A percentile compares a stretch with the other conserved stretches of the same genome.
Evolutionary conservation across 345 rosid genomes (phyloP).

Genomic region (Boechera retrofracta): DNA sequence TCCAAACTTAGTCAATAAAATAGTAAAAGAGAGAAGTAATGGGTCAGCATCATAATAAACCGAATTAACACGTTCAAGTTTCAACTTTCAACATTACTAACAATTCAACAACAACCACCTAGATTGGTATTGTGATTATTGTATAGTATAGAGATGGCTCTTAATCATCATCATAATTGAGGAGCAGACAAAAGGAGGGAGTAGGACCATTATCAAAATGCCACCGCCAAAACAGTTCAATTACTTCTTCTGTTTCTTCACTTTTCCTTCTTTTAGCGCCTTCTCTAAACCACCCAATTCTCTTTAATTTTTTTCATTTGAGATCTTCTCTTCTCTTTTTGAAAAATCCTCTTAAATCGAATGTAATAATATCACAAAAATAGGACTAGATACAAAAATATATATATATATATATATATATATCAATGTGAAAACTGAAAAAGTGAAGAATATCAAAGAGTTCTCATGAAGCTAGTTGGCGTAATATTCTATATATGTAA

Average conservation of each 20-base stretch:
- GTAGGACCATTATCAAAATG: conserved; percentile 11
- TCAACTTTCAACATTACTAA: neutral
- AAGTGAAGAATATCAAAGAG: neutral
- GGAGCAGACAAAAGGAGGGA: neutral
- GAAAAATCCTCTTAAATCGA: neutral
- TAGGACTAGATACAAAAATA: neutral
- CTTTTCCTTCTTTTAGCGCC: neutral
- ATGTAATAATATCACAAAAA: too few relatives aligned
- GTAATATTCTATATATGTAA: neutral
- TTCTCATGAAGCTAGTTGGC: conserved; percentile 1
- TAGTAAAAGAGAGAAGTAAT: neutral
- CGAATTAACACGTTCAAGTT: neutral
- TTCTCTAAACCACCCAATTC: conserved; percentile 3
- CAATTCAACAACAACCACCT: conserved; percentile 2
- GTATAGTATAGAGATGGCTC: conserved; percentile 6
- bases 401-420: too few relatives aligned
- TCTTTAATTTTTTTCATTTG: too few relatives aligned
- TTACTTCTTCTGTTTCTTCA: neutral
- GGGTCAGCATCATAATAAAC: neutral
- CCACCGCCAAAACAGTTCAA: conserved; percentile 28
- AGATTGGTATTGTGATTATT: neutral
- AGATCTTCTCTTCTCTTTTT: neutral
- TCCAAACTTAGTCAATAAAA: neutral
- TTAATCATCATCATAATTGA: neutral
- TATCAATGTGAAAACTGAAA: neutral